Conservation (phyloP, 805 yeast species). For the Pichia thaimueangensis region DNA sequence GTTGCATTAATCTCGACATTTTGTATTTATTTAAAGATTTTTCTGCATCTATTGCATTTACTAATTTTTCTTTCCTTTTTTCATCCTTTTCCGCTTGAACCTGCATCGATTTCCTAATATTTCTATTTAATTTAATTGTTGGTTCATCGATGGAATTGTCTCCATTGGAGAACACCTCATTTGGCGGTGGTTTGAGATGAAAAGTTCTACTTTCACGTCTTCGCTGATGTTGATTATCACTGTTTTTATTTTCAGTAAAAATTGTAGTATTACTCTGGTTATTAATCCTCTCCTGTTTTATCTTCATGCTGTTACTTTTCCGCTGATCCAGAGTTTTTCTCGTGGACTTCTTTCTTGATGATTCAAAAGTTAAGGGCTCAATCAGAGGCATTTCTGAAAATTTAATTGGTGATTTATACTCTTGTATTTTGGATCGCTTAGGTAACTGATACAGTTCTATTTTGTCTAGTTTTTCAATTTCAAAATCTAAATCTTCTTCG, state of each 20-base stretch:
- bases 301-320: neutral
- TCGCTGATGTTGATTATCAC: neutral
- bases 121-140: conserved; percentile 23
- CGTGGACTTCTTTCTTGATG: conserved; percentile 22
- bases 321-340: conserved; percentile 14
- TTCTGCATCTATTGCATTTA: neutral
- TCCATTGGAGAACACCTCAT: conserved; percentile 7
- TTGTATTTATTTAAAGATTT: conserved; percentile 8
- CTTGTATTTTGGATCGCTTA: conserved; percentile 8
- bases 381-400: conserved; percentile 30
- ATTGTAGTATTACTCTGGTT: conserved; percentile 14
- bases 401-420: conserved; percentile 26
- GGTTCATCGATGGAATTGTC: conserved; percentile 22
- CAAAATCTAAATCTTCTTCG: conserved; percentile 21
- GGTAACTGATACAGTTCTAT: conserved; percentile 25
- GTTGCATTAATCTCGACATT: conserved; percentile 21
- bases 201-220: conserved; percentile 2
- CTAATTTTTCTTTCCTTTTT: neutral
- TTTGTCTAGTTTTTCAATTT: conserved; percentile 25
- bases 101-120: neutral
- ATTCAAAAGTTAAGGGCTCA: conserved; percentile 26
- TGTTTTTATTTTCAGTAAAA: conserved; percentile 14
- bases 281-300: neutral
- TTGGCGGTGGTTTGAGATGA: conserved; percentile 19
- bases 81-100: neutral